A percentile compares a stretch with the other conserved stretches of the same genome.
Conservation (phyloP, 2,329 filamentous ascomycete species). For the Colletotrichum orbiculare region DNA sequence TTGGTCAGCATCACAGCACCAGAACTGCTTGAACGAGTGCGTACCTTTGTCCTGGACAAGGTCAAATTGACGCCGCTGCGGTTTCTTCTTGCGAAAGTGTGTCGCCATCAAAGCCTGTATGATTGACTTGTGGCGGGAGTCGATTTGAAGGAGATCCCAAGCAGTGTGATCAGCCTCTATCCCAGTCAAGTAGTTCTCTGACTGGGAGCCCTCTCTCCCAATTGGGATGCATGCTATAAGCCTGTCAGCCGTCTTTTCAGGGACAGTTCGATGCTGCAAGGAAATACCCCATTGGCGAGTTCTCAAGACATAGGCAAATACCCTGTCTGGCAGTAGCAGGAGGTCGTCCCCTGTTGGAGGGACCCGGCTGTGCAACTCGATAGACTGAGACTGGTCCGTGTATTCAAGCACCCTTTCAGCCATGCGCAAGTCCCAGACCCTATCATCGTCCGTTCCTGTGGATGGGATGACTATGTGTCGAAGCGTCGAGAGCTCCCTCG, state of each 20-base stretch:
- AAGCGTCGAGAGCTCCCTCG: neutral
- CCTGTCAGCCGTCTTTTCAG: neutral
- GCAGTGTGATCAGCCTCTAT: neutral
- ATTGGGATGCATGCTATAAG: neutral
- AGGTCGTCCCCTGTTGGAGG: neutral
- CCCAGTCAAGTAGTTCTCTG: neutral
- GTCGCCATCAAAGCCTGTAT: conserved; percentile 34
- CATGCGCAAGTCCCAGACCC: neutral
- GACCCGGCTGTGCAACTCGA: neutral
- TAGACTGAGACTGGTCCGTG: neutral
- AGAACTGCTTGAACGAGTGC: neutral
- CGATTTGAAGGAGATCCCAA: neutral
- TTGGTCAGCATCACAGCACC: neutral
- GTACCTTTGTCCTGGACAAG: conserved; percentile 57
- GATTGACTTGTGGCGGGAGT: conserved; percentile 5
- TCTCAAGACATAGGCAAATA: conserved; percentile 7
- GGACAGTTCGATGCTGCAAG: neutral
- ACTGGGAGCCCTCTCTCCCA: neutral
- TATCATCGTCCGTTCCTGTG: neutral
- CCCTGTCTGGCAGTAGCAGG: neutral
- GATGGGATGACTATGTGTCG: neutral
- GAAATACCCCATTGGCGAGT: conserved; percentile 13
- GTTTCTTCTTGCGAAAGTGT: conserved; percentile 53
- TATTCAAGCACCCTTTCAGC: conserved; percentile 2
- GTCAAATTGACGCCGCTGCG: conserved; percentile 50